A percentile compares a stretch with the other conserved stretches of the same genome.
Evolutionary conservation across 164 flowering plant species (phyloP).

Genomic region (Platanus orientalis): DNA sequence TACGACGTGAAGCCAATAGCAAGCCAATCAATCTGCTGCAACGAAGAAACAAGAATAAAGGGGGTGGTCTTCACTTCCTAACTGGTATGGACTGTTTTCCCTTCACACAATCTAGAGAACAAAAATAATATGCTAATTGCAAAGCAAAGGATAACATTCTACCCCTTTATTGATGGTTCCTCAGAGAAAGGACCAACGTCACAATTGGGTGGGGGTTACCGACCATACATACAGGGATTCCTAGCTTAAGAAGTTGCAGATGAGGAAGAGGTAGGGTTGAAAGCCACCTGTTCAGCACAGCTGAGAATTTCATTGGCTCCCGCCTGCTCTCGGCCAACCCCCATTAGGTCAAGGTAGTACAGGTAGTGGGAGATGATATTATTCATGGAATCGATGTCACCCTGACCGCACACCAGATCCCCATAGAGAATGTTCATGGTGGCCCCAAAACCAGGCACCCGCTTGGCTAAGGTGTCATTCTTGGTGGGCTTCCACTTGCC

Average conservation of each 20-base stretch:
- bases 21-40: too few species aligned
- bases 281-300: constrained; percentile 67
- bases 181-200: too few species aligned
- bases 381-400: constrained; percentile 69
- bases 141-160: too few species aligned
- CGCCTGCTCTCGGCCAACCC: constrained; percentile 64
- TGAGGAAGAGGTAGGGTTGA: constrained; percentile 41
- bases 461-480: constrained; percentile 76
- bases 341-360: constrained; percentile 75
- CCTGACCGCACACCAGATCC: constrained; percentile 63
- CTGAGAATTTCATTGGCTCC: constrained; percentile 53
- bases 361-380: constrained; percentile 68
- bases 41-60: too few species aligned
- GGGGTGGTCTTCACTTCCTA: too few species aligned
- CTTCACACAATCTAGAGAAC: too few species aligned
- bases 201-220: too few species aligned
- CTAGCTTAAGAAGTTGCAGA: constrained; percentile 36
- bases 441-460: constrained; percentile 73
- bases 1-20: too few species aligned
- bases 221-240: too few species aligned
- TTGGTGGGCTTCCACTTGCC: constrained; percentile 90
- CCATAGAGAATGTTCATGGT: constrained; percentile 87
- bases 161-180: too few species aligned
- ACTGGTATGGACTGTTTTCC: too few species aligned
- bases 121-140: too few species aligned